Evolutionary conservation across 176 grass and related monocot species (phyloP).

Genomic region (Miscanthus lutarioriparius): DNA sequence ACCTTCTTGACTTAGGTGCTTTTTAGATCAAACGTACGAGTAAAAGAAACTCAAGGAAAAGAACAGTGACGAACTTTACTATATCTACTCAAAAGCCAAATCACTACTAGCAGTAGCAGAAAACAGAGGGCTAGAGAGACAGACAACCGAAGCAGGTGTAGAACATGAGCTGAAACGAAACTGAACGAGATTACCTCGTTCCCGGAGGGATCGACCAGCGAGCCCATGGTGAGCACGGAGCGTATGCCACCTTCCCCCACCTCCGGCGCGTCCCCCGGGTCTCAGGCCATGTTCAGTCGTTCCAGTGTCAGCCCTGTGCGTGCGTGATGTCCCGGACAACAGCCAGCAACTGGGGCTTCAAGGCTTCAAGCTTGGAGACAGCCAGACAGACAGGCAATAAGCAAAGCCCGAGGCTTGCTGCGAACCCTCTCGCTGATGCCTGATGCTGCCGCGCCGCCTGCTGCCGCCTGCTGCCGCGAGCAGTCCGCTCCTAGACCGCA

Average conservation of each 20-base stretch:
- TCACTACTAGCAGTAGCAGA: neutral
- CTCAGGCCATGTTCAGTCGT: neutral
- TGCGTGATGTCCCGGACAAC: neutral
- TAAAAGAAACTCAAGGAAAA: neutral
- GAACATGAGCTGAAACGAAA: neutral
- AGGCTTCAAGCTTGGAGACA: neutral
- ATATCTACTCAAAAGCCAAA: neutral
- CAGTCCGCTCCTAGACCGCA: too few species aligned
- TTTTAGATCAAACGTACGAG: neutral
- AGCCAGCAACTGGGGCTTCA: neutral
- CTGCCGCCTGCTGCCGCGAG: neutral
- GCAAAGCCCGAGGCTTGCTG: too few species aligned
- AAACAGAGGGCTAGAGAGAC: neutral
- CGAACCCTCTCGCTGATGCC: neutral
- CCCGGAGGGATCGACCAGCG: constrained; percentile 45
- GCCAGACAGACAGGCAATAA: neutral
- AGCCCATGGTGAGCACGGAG: constrained; percentile 31
- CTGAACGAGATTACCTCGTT: constrained; percentile 35
- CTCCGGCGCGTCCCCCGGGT: constrained; percentile 15
- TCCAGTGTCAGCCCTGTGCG: neutral
- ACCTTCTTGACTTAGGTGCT: neutral
- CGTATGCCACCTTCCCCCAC: neutral
- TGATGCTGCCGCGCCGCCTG: neutral
- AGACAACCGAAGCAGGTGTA: neutral
- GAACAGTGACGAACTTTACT: neutral